Evolutionary conservation across 2,329 filamentous ascomycete species (phyloP), one percentile per base, ranked within the genome.

Genomic region (Ophiostoma himal-ulmi): DNA sequence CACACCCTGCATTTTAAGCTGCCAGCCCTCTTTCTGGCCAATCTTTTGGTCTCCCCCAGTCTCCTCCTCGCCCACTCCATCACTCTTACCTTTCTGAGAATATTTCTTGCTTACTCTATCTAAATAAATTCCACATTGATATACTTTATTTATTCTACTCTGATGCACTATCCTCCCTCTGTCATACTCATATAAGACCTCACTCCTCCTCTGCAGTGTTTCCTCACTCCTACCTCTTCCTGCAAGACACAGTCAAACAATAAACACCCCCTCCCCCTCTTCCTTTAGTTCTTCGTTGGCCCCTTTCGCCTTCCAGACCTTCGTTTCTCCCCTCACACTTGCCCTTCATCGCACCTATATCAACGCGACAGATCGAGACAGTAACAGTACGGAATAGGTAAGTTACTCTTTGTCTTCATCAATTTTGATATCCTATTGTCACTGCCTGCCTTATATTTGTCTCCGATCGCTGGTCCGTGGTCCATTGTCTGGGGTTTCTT

Each of bases 171-270:
- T 13, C 6, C 13, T 36, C 17, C 30, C 14, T 39, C 62, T 39
- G 34, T 67, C 65, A 26, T 44, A 22, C n/a, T 67, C 65, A 67
- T 67, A 67, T 67, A 67, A 67, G 65, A 67, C 65, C 37, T 22
- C 22, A 22, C 39, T 17, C n/a, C 20, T 41, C 65, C 65, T 67
- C 65, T 67, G 65, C 60, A 67, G 65, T 67, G 39, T 34, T 67
- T 22, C 39, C 65, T 44, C n/a, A 44, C 65, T 67, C 22, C n/a
- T 14, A 67, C 65, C 39, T 44, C 39, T 34, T 67, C n/a, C 39
- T 67, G 65, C 65, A 67, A 67, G 65, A 67, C 65, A 67, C 65
- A 67, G 2, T 30, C 65, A 48, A 41, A 44, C 65, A 44, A 22
- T n/a, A 39, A 44, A 41, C n/a, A 30, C 4, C 30, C 26, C 30